Base-by-base conservation (phyloP, 768 basidiomycete genomes). In the Tricholoma hemisulphureum region DNA sequence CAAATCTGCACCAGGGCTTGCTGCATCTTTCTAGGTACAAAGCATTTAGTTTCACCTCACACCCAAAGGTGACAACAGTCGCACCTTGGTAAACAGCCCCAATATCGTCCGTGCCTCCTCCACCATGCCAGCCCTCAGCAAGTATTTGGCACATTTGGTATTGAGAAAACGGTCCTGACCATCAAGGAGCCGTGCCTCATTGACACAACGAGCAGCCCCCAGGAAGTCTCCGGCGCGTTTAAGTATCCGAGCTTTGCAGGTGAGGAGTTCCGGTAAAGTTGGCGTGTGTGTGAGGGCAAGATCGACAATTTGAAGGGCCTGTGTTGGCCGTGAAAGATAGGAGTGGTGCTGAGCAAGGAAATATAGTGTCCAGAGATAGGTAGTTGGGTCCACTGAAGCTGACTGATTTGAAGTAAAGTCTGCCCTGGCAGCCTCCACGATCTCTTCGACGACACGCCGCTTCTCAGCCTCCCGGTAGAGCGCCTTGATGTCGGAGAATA, bases 121-220 rank as follows among this genome's bases (percentile, higher is more conserved):
- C 3, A 90, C 69, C 69, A 92, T 77, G 4, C 91, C 95, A 5
- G 89, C 92, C 43, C 95, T 77, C 37, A 98, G 71, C 48, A 88
- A 80, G 67, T 98, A 98, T 69, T 98, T 98, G 0, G 87, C 96
- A 49, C 83, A 81, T 71, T 98, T 98, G 32, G 91, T 91, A 72
- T 99, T 98, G 66, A 99, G 70, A 74, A 93, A 97, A 45, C 97
- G 79, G 69, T 99, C 97, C 73, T 98, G 97, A 0, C 92, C 88
- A 69, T 99, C 97, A 50, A 99, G 75, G 21, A 81, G 67, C 43
- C 93, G 78, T 3, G 97, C 95, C 14, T 91, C 88, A 63, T 96
- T 89, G 72, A 95, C 80, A 32, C 80, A 80, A 6, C 75, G 73
- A 0, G 93, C 90, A 0, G 95, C 97, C 0, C 85, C 88, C 23